These are phyloP conservation scores for Aspergillus pseudoglaucus DNA, from an alignment of 2,329 filamentous ascomycete genomes.

Conservation along the genomic window DNA sequence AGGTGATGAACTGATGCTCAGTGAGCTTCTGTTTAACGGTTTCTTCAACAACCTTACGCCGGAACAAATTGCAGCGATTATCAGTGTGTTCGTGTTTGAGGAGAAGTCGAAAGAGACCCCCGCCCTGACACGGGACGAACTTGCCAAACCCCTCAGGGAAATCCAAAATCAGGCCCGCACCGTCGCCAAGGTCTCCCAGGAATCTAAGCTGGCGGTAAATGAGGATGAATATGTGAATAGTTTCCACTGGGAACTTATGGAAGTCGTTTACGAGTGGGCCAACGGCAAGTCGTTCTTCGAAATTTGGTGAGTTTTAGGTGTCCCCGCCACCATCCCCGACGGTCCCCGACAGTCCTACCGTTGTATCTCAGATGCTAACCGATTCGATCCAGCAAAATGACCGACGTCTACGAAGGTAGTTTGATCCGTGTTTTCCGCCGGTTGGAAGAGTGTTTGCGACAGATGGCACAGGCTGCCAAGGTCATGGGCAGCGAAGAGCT, in stretches of 20 bases:
- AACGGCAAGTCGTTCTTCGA: slow-evolving; percentile 84
- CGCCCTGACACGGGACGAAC: slow-evolving; percentile 64
- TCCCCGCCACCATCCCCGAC: background rate
- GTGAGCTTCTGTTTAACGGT: slow-evolving; percentile 88
- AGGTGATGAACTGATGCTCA: slow-evolving; percentile 87
- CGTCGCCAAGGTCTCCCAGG: slow-evolving; percentile 87
- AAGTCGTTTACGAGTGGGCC: slow-evolving; percentile 88
- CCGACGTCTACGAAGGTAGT: slow-evolving; percentile 93
- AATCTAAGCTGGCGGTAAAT: slow-evolving; percentile 89
- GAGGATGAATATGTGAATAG: slow-evolving; percentile 87
- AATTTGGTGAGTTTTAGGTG: slow-evolving; percentile 68
- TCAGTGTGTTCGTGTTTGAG: slow-evolving; percentile 96
- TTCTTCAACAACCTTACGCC: slow-evolving; percentile 96
- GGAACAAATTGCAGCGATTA: slow-evolving; percentile 75
- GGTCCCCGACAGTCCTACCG: background rate
- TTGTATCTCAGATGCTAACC: slow-evolving; percentile 1
- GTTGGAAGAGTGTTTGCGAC: slow-evolving; percentile 84
- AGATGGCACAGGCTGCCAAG: slow-evolving; percentile 92
- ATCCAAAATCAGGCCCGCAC: slow-evolving; percentile 80
- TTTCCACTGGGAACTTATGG: slow-evolving; percentile 95
- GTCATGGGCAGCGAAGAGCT: slow-evolving; percentile 97
- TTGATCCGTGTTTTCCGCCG: slow-evolving; percentile 93
- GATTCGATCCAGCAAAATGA: slow-evolving; percentile 73
- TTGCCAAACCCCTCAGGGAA: slow-evolving; percentile 77
- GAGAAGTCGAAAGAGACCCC: slow-evolving; percentile 78